phyloP scores from a whole-genome alignment of 1,284 basidiomycete genomes.

The Pisolithus thermaeus region DNA sequence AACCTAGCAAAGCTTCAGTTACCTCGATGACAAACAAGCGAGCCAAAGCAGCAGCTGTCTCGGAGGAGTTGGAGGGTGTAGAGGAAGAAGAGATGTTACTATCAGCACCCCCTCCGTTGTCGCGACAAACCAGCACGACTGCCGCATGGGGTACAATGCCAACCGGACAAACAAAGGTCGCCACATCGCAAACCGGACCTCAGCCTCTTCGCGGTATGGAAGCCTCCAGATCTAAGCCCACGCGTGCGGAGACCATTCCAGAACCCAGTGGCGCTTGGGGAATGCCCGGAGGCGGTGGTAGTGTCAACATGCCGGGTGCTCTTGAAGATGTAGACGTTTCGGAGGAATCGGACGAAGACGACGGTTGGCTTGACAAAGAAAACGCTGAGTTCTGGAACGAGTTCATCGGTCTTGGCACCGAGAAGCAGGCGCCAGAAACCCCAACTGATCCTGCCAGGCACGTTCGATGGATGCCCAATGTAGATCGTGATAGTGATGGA shows the following conservation, averaged over 20 bases:
- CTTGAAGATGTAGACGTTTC: constrained; percentile 1
- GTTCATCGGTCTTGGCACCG: constrained; percentile 17
- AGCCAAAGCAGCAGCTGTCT: constrained; percentile 9
- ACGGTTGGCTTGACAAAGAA: constrained; percentile 25
- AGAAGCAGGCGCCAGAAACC: constrained; percentile 7
- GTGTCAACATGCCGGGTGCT: constrained; percentile 8
- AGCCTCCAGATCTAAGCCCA: constrained; percentile 9
- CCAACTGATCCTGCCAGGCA: constrained; percentile 23
- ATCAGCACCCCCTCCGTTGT: constrained; percentile 2
- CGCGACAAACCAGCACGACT: constrained; percentile 15
- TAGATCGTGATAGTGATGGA: constrained; percentile 16
- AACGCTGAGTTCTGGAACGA: constrained; percentile 23
- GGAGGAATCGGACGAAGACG: constrained; percentile 12
- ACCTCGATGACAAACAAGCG: constrained; percentile 13
- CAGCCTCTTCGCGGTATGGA: constrained; percentile 5
- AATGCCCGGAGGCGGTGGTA: background rate
- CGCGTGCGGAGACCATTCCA: constrained; percentile 10
- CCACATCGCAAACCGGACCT: constrained; percentile 5
- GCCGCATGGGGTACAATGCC: constrained; percentile 11
- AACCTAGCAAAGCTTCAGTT: constrained; percentile 5
- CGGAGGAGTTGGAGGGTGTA: constrained; percentile 18
- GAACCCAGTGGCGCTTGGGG: constrained; percentile 11
- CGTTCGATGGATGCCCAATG: constrained; percentile 31
- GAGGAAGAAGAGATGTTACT: constrained; percentile 6
- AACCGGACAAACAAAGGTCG: constrained; percentile 11